Evolutionary conservation across 2,329 filamentous ascomycete genomes (phyloP), one percentile per base, ranked within the genome.

Genomic region (Sclerotinia sclerotiorum): DNA sequence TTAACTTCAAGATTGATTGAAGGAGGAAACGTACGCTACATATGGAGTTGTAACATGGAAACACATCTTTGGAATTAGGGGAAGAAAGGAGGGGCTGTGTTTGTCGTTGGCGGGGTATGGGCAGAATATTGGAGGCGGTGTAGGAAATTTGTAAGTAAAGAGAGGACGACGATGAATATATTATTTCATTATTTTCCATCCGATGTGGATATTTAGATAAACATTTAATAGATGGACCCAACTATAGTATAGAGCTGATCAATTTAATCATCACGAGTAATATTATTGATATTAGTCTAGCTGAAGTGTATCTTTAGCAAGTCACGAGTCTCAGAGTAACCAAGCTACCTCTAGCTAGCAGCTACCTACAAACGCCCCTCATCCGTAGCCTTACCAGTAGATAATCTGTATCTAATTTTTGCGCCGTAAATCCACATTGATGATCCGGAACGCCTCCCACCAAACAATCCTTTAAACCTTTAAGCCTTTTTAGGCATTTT

Each of bases 401-500:
- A 63, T 63, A 32, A 35, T 51, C 51, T 51, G 46, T 21, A 39
- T 63, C n/a, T 27, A 17, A 15, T 32, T 51, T 21, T 63, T 10
- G 10, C 46, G 1, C 60, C 60, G 27, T 3, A 35, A 51, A 32
- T 51, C 60, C 60, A 10, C 21, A 10, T 24, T 19, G 8, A 32
- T 63, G 17, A 63, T 11, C 60, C 32, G 19, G 24, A 44, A 57
- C 49, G 49, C 64, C 52, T 60, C 35, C n/a, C 11, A 27, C 29
- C 27, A 19, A 60, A 55, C 19, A 24, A 46, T 24, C 10, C 6
- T 7, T 27, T 29, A 48, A 5, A 19, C 39, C 27, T 48, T 27
- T 29, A 48, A 5, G 24, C 39, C 27, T 48, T 51, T 52, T 69
- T 65, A 13, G 62, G 27, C 48, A 71, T 70, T 52, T 72, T 84